Conservation (phyloP, 2,329 filamentous ascomycete species). For the Atkinsonella hypoxylon region DNA sequence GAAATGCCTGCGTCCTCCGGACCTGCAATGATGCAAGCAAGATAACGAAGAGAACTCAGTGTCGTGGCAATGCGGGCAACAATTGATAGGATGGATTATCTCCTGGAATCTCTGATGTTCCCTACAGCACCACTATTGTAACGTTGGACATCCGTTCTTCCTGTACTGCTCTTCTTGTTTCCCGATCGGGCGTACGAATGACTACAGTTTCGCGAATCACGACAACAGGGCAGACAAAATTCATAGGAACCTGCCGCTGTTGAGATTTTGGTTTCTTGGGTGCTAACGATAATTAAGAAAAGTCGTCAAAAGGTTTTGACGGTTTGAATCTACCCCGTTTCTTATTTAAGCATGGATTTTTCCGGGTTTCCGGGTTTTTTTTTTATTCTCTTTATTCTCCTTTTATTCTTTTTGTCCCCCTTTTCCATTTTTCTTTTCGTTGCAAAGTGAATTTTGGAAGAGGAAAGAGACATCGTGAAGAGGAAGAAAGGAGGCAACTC, state of each 20-base stretch:
- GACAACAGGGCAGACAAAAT: not conserved
- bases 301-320: too few species aligned
- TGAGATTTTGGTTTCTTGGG: too few species aligned
- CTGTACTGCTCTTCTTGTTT: not conserved
- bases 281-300: too few species aligned
- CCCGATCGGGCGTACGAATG: not conserved
- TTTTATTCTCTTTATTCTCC: not conserved
- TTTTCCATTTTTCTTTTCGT: conserved; percentile 6
- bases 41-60: conserved; percentile 9
- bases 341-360: too few species aligned
- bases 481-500: conserved; percentile 14
- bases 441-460: not conserved
- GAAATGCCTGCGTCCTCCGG: conserved; percentile 28
- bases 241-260: not conserved
- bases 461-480: not conserved
- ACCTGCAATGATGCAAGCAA: conserved; percentile 17
- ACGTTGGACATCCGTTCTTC: too few species aligned
- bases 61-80: too few species aligned
- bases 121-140: too few species aligned
- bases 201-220: not conserved
- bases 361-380: not conserved
- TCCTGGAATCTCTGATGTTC: too few species aligned
- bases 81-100: not conserved
- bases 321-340: too few species aligned
- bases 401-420: conserved; percentile 3